These are phyloP conservation scores for Byssothecium circinans DNA, from an alignment of 2,329 filamentous ascomycete species.

Conservation along the genomic window DNA sequence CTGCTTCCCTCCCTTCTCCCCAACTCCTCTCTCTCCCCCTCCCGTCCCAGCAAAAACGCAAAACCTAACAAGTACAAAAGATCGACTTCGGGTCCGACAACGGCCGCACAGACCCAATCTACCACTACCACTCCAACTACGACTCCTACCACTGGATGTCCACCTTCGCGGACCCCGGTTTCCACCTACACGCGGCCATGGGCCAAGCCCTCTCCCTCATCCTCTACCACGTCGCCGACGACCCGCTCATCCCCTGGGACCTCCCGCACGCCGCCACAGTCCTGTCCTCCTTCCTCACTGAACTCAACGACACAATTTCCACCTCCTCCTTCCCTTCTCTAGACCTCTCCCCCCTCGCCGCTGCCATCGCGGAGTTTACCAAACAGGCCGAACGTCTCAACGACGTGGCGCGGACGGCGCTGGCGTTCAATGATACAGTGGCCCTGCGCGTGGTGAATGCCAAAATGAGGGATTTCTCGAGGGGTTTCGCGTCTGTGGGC, in stretches of 20 bases:
- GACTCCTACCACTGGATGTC: slow-evolving; percentile 28
- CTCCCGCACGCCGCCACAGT: slow-evolving; percentile 20
- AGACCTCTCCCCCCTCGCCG: slow-evolving; percentile 9
- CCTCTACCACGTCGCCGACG: slow-evolving; percentile 22
- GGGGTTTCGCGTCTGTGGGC: slow-evolving; percentile 19
- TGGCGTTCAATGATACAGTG: slow-evolving; percentile 13
- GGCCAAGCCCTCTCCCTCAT: slow-evolving; percentile 22
- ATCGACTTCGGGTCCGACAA: slow-evolving; percentile 22
- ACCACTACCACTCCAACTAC: slow-evolving; percentile 28
- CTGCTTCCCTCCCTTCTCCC: background rate
- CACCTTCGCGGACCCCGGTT: slow-evolving; percentile 23
- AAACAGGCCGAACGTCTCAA: slow-evolving; percentile 12
- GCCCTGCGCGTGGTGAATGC: slow-evolving; percentile 19
- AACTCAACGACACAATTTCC: slow-evolving; percentile 20
- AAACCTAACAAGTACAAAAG: slow-evolving; percentile 1
- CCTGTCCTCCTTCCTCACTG: slow-evolving; percentile 17
- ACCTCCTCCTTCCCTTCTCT: slow-evolving; percentile 13
- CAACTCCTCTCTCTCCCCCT: background rate
- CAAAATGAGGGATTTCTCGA: slow-evolving; percentile 20
- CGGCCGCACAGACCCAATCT: slow-evolving; percentile 20
- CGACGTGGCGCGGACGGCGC: slow-evolving; percentile 10
- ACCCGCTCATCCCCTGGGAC: slow-evolving; percentile 22
- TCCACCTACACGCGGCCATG: slow-evolving; percentile 21
- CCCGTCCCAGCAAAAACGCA: background rate
- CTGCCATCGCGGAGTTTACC: slow-evolving; percentile 18